Evolutionary conservation across 371 early-diverging fungal genomes (phyloP).

Genomic region (Sanchytrium tribonematis): DNA sequence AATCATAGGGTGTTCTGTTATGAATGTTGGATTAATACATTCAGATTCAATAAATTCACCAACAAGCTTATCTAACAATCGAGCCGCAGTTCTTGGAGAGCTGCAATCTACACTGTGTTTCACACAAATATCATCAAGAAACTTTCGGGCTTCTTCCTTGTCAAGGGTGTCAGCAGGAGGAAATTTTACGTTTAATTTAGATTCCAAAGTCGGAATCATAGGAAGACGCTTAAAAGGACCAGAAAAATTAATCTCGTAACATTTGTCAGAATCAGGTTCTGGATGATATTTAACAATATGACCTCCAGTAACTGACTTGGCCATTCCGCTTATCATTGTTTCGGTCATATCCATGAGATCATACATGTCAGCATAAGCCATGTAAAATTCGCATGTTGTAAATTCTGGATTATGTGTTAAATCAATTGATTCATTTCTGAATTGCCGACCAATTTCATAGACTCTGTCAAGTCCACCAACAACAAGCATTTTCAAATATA

Average conservation of each 20-base stretch:
- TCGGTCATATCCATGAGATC: conserved; percentile 93
- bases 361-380: conserved; percentile 96
- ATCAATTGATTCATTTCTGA: conserved; percentile 99
- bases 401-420: conserved; percentile 99
- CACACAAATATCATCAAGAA: conserved; percentile 62
- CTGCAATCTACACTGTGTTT: conserved; percentile 76
- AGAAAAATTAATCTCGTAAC: conserved; percentile 65
- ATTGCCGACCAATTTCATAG: conserved; percentile 97
- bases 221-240: conserved; percentile 86
- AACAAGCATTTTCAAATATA: conserved; percentile 90
- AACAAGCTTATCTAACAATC: conserved; percentile 93
- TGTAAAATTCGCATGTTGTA: conserved; percentile 97
- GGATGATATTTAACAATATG: conserved; percentile 78
- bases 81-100: conserved; percentile 76
- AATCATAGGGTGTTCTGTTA: conserved; percentile 89
- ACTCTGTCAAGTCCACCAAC: conserved; percentile 98
- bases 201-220: conserved; percentile 80
- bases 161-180: conserved; percentile 59
- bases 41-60: conserved; percentile 87
- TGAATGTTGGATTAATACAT: conserved; percentile 90
- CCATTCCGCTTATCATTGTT: conserved; percentile 66
- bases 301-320: conserved; percentile 54
- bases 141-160: conserved; percentile 45
- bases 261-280: conserved; percentile 45
- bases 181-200: conserved; percentile 60